Conservation (phyloP, 2,329 filamentous ascomycete genomes). For the Ceratocystiopsis brevicomis region DNA sequence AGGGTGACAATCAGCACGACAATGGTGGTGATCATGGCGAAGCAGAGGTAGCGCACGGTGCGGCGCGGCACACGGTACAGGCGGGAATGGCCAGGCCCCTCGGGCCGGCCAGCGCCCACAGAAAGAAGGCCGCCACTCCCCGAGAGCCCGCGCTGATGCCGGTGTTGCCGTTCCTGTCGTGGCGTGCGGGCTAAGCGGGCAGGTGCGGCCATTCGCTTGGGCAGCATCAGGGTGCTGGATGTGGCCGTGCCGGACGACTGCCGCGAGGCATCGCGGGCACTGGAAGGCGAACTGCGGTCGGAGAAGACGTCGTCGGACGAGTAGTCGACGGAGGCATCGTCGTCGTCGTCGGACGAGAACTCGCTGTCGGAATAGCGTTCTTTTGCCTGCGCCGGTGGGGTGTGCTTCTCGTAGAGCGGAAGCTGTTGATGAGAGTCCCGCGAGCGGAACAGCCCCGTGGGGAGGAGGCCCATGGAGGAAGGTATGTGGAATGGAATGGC, state of each 20-base stretch:
- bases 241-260: constrained; percentile 26
- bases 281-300: constrained; percentile 22
- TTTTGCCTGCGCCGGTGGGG: constrained; percentile 21
- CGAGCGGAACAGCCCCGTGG: constrained; percentile 20
- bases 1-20: constrained; percentile 61
- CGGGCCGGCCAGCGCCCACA: constrained; percentile 7
- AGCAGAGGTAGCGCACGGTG: constrained; percentile 60
- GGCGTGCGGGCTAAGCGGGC: constrained; percentile 3
- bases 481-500: background rate
- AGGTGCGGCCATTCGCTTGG: constrained; percentile 18
- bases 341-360: constrained; percentile 26
- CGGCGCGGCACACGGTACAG: constrained; percentile 50
- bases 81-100: constrained; percentile 12
- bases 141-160: no score
- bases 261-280: constrained; percentile 28
- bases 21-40: constrained; percentile 49
- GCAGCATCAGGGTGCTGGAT: constrained; percentile 25
- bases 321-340: constrained; percentile 20
- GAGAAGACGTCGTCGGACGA: constrained; percentile 13
- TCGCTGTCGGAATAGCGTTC: constrained; percentile 34
- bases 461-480: constrained; percentile 28
- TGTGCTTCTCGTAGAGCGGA: constrained; percentile 30
- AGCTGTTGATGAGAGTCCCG: constrained; percentile 24
- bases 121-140: background rate
- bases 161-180: no score